Evolutionary conservation across 2,329 filamentous ascomycete genomes (phyloP).

Genomic region (Fusarium sp.): DNA sequence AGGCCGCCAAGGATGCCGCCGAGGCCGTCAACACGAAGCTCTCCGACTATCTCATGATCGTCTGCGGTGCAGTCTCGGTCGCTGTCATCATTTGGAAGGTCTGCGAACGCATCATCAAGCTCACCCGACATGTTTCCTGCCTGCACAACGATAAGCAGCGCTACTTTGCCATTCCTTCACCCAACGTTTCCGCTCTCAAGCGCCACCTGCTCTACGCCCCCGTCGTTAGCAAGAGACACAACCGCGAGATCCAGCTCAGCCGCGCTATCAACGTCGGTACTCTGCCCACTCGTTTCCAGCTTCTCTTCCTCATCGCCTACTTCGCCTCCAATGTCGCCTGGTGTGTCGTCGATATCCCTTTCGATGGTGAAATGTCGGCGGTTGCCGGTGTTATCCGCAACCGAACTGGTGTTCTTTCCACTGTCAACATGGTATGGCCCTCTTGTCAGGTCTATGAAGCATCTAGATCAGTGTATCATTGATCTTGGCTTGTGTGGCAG

Average conservation of each 20-base stretch:
- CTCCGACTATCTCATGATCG: conserved; percentile 70
- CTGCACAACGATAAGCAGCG: conserved; percentile 83
- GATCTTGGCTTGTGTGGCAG: background rate
- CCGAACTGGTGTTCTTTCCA: conserved; percentile 76
- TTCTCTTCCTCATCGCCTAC: conserved; percentile 66
- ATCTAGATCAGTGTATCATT: background rate
- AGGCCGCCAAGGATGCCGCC: conserved; percentile 22
- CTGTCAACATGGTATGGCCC: conserved; percentile 77
- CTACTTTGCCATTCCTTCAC: conserved; percentile 76
- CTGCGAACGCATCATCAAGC: conserved; percentile 69
- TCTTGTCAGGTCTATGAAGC: background rate
- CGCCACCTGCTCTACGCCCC: conserved; percentile 80
- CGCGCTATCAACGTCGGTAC: conserved; percentile 68
- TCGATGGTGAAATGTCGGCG: conserved; percentile 61
- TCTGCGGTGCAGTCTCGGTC: conserved; percentile 72
- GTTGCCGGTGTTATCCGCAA: conserved; percentile 69
- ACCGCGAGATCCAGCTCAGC: conserved; percentile 71
- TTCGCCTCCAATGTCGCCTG: conserved; percentile 71
- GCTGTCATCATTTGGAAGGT: conserved; percentile 76
- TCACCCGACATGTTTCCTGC: conserved; percentile 79
- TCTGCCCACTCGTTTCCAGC: conserved; percentile 71
- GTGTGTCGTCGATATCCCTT: conserved; percentile 72
- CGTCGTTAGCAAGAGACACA: conserved; percentile 71
- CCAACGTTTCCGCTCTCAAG: conserved; percentile 70
- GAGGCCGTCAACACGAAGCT: conserved; percentile 60